phyloP scores from a whole-genome alignment of 2,329 filamentous ascomycete species.

The Trichophaea hybrida region DNA sequence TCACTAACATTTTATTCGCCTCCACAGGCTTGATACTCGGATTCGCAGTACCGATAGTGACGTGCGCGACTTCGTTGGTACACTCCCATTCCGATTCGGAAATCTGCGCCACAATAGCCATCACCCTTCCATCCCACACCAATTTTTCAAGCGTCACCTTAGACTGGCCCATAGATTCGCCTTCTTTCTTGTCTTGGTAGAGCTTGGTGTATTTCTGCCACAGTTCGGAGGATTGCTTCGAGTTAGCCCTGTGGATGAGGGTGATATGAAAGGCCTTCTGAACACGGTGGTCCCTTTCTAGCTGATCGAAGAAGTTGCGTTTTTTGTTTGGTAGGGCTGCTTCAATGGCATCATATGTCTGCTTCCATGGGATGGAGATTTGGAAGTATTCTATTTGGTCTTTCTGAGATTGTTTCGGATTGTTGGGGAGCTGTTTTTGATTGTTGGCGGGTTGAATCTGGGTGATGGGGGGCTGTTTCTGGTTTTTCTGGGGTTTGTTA shows the following conservation, averaged over 20 bases:
- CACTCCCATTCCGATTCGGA: slow-evolving; percentile 44
- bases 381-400: slow-evolving; percentile 51
- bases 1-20: slow-evolving; percentile 68
- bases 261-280: slow-evolving; percentile 89
- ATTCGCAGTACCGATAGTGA: slow-evolving; percentile 74
- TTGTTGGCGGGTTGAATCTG: neutral
- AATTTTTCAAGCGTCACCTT: slow-evolving; percentile 52
- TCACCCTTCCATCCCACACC: slow-evolving; percentile 73
- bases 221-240: slow-evolving; percentile 47
- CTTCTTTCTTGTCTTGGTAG: slow-evolving; percentile 35
- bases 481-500: slow-evolving; percentile 32
- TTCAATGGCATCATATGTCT: slow-evolving; percentile 48
- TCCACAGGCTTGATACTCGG: slow-evolving; percentile 74
- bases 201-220: slow-evolving; percentile 62
- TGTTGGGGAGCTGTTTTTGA: slow-evolving; percentile 27
- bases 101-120: slow-evolving; percentile 78
- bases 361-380: slow-evolving; percentile 40
- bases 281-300: slow-evolving; percentile 58
- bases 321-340: slow-evolving; percentile 50
- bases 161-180: slow-evolving; percentile 38
- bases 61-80: slow-evolving; percentile 65
- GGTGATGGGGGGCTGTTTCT: slow-evolving; percentile 24
- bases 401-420: slow-evolving; percentile 29
- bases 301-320: slow-evolving; percentile 57
- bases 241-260: slow-evolving; percentile 62